phyloP scores from a whole-genome alignment of 2,329 filamentous ascomycete genomes.

The Fusarium neocosmosporiellum region DNA sequence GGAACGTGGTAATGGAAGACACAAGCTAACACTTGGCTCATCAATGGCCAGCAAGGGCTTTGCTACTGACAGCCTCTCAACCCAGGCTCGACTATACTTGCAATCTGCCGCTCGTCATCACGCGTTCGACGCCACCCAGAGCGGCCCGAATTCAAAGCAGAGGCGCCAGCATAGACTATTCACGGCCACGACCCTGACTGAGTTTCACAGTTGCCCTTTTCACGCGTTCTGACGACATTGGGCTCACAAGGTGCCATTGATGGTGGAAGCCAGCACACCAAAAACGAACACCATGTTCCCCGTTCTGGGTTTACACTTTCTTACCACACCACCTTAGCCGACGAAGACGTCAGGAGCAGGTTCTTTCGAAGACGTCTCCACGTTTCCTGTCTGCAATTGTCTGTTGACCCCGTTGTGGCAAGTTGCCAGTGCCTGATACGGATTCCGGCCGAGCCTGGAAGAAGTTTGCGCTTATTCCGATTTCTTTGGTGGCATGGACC shows the following conservation, averaged over 20 bases:
- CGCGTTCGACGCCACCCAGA: constrained; percentile 23
- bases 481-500: constrained; percentile 14
- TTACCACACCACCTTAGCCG: constrained; percentile 3
- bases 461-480: constrained; percentile 5
- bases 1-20: constrained; percentile 8
- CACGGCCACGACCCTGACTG: constrained; percentile 7
- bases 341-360: constrained; percentile 12
- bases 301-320: constrained; percentile 12
- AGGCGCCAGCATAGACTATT: constrained; percentile 4
- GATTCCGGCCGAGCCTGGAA: constrained; percentile 34
- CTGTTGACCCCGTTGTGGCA: constrained; percentile 18
- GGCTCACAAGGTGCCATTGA: constrained; percentile 1
- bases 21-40: constrained; percentile 6
- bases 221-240: neutral
- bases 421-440: constrained; percentile 17
- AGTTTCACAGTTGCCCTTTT: constrained; percentile 2
- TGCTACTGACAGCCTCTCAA: constrained; percentile 1
- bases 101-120: constrained; percentile 19
- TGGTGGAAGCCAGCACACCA: constrained; percentile 7
- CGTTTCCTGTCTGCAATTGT: constrained; percentile 1
- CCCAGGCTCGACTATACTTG: constrained; percentile 16
- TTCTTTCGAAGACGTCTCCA: constrained; percentile 9
- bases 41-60: constrained; percentile 4
- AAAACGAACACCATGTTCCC: constrained; percentile 5
- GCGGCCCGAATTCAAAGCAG: constrained; percentile 25